Evolutionary conservation across 2,329 filamentous ascomycete species (phyloP).

Genomic region (Colletotrichum phormii): DNA sequence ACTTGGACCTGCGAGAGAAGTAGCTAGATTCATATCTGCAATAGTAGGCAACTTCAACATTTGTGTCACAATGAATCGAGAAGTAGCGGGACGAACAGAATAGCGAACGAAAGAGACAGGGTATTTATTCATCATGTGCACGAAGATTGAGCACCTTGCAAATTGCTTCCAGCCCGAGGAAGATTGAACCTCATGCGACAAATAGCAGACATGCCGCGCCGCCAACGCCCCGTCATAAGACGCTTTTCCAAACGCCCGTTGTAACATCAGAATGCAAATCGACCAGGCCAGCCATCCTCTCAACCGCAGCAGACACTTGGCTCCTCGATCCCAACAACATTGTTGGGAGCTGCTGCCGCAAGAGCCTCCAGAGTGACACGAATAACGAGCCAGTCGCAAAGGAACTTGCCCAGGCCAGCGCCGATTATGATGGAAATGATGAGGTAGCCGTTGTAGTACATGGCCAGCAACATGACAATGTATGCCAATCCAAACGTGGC

Average conservation of each 20-base stretch:
- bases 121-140: slow-evolving; percentile 17
- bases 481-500: slow-evolving; percentile 56
- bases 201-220: neutral
- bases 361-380: slow-evolving; percentile 44
- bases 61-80: neutral
- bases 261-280: neutral
- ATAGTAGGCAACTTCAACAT: neutral
- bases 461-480: slow-evolving; percentile 57
- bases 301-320: slow-evolving; percentile 60
- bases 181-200: neutral
- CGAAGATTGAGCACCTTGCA: neutral
- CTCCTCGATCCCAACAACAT: slow-evolving; percentile 54
- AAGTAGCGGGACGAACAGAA: neutral
- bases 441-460: slow-evolving; percentile 59
- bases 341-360: slow-evolving; percentile 37
- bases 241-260: slow-evolving; percentile 1
- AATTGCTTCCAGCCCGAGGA: neutral
- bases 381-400: slow-evolving; percentile 64
- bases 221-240: slow-evolving; percentile 10
- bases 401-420: slow-evolving; percentile 62
- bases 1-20: too few relatives aligned
- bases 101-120: neutral
- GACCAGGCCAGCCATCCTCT: slow-evolving; percentile 12
- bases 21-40: neutral
- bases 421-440: slow-evolving; percentile 59